Conservation (phyloP, 2,329 filamentous ascomycete genomes). For the Aspergillus neoniger region DNA sequence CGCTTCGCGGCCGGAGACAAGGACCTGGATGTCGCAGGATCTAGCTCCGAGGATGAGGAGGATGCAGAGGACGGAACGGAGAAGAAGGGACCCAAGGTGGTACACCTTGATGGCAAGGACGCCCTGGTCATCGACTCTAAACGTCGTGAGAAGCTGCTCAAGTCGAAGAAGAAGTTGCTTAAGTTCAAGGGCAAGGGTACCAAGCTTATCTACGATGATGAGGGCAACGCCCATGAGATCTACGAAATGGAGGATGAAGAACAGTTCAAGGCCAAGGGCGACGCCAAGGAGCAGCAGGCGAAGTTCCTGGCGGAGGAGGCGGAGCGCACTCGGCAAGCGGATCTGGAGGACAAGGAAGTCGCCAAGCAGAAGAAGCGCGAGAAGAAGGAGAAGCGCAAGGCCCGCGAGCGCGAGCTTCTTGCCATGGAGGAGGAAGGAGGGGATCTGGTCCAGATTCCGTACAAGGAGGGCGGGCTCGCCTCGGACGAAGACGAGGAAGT, state of each 20-base stretch:
- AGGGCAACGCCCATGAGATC: constrained; percentile 78
- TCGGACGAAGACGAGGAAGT: constrained; percentile 29
- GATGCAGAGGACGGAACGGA: constrained; percentile 26
- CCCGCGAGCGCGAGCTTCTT: constrained; percentile 40
- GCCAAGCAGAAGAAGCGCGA: constrained; percentile 70
- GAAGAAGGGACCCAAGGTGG: constrained; percentile 45
- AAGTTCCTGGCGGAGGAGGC: constrained; percentile 77
- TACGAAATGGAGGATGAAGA: constrained; percentile 89
- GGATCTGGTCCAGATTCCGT: constrained; percentile 37
- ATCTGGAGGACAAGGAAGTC: constrained; percentile 78
- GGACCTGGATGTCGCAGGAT: constrained; percentile 42
- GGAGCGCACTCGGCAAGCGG: constrained; percentile 69
- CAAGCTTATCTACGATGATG: constrained; percentile 89
- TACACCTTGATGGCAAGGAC: constrained; percentile 61
- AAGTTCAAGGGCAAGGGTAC: constrained; percentile 85
- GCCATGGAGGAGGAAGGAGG: constrained; percentile 30
- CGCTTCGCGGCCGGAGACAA: constrained; percentile 73
- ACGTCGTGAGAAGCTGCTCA: constrained; percentile 90
- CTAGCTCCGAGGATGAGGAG: constrained; percentile 36
- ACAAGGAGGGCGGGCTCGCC: constrained; percentile 23
- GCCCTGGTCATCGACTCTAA: constrained; percentile 89
- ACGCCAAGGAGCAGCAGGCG: constrained; percentile 72
- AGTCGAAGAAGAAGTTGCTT: constrained; percentile 89
- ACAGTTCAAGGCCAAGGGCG: constrained; percentile 72
- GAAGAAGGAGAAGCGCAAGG: constrained; percentile 50